A percentile compares a stretch with the other conserved stretches of the same genome.
These are phyloP conservation scores for Termitomyces sp. DNA, from an alignment of 1,284 basidiomycete species.

Conservation along the genomic window DNA sequence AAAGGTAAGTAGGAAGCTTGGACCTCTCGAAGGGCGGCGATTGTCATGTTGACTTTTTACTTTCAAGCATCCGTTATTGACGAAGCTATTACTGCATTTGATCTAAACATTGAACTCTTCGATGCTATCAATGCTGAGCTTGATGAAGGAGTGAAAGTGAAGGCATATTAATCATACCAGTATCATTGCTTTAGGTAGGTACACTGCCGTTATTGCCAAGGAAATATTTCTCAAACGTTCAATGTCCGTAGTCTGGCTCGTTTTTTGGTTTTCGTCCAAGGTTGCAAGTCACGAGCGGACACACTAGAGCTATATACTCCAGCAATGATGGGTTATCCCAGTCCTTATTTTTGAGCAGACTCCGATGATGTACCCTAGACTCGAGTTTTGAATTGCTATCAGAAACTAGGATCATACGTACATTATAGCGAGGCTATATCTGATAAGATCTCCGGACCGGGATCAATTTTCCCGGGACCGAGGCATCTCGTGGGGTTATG, in stretches of 20 bases:
- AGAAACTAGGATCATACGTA: too few relatives aligned
- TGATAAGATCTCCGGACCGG: too few relatives aligned
- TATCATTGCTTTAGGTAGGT: conserved; percentile 40
- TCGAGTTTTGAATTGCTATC: too few relatives aligned
- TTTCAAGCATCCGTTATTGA: conserved; percentile 36
- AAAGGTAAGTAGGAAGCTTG: conserved; percentile 57
- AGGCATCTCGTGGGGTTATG: too few relatives aligned
- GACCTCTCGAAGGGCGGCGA: not conserved
- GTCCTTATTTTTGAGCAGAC: too few relatives aligned
- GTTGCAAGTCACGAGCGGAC: too few relatives aligned
- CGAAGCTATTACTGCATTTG: conserved; percentile 68
- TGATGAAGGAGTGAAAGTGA: conserved; percentile 14
- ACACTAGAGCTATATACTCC: too few relatives aligned
- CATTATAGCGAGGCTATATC: too few relatives aligned
- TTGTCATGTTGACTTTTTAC: not conserved
- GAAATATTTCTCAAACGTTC: not conserved
- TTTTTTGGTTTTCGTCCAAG: too few relatives aligned
- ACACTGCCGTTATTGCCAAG: not conserved
- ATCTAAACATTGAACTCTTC: conserved; percentile 66
- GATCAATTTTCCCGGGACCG: too few relatives aligned
- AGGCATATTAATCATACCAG: conserved; percentile 30
- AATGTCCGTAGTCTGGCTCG: not conserved
- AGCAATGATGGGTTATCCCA: too few relatives aligned
- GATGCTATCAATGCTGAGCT: conserved; percentile 29
- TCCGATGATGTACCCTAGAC: too few relatives aligned